Evolutionary conservation across 805 yeast species (phyloP).

Genomic region (Metschnikowia colocasiae): DNA sequence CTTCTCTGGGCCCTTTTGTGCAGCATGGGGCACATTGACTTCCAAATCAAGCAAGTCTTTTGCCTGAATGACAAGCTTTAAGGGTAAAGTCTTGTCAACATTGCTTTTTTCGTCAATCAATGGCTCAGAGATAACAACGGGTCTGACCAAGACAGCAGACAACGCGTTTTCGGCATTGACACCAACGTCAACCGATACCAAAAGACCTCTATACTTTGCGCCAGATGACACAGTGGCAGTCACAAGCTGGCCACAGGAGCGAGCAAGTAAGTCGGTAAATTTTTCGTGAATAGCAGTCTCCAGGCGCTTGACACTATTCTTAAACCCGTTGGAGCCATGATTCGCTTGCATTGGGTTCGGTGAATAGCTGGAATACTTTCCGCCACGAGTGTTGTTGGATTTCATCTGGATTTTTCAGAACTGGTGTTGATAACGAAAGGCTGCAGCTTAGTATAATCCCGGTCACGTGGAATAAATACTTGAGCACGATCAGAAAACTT

Average conservation of each 20-base stretch:
- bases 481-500: neutral
- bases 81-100: conserved; percentile 37
- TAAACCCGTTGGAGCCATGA: neutral
- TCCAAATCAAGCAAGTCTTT: conserved; percentile 52
- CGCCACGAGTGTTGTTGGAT: conserved; percentile 12
- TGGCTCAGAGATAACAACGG: conserved; percentile 36
- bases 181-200: conserved; percentile 45
- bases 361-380: conserved; percentile 6
- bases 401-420: conserved; percentile 4
- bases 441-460: neutral
- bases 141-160: conserved; percentile 53
- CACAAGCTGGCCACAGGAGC: conserved; percentile 47
- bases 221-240: conserved; percentile 63
- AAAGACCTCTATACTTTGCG: conserved; percentile 52
- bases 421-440: neutral
- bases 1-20: neutral
- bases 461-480: neutral
- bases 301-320: conserved; percentile 1
- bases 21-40: conserved; percentile 17
- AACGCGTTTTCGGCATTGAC: conserved; percentile 39
- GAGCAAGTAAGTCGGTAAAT: conserved; percentile 14
- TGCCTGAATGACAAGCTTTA: conserved; percentile 43
- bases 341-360: neutral
- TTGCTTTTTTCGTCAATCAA: conserved; percentile 26
- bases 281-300: conserved; percentile 2